Base-by-base conservation (phyloP, 78 protist genomes). In the Dictyostelium capitatum region DNA sequence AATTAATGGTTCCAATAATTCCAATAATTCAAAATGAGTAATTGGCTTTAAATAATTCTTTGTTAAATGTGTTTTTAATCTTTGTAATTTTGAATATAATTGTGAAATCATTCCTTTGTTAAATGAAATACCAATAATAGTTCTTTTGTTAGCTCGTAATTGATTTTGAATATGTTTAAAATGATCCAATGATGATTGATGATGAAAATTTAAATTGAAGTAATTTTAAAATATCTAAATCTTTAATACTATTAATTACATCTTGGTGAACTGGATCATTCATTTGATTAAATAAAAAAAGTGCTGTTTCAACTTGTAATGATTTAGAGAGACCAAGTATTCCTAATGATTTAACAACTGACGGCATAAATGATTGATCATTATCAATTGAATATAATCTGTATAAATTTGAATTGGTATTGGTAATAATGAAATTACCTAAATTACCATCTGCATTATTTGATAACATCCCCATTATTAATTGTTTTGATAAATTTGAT, bases 291-390 rank as follows among this genome's bases (percentile, higher is more conserved):
- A 64, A 64, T 28, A 64, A 64, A n/a, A 64, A 64, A 25, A 64
- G 11, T n/a, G n/a, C n/a, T 8, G 43, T 23, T 17, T 28, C 46
- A 11, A 28, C 72, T 3, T 64, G 72, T 64, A 64, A 25, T 28
- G 37, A 9, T 25, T 9, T 25, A 64, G n/a, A 56, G 20, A 3
- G 65, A 19, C 6, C n/a, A n/a, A n/a, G 9, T 56, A 9, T 15
- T 11, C 25, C 4, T 10, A 9, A 10, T 64, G 19, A 9, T 64
- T 64, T 64, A 8, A 41, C n/a, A 25, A 28, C 25, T 28, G 72
- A 64, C 25, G 72, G 72, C 72, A 64, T 64, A 64, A 64, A 64
- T n/a, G 32, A 64, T 28, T 64, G 72, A 11, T 64, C 72, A 64
- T 64, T 64, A 28, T 64, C 72, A 64, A 64, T 64, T n/a, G 72